Evolutionary conservation across 2,329 filamentous ascomycete genomes (phyloP), one percentile per base, ranked within the genome.

Genomic region (Herpomyces periplanetae): DNA sequence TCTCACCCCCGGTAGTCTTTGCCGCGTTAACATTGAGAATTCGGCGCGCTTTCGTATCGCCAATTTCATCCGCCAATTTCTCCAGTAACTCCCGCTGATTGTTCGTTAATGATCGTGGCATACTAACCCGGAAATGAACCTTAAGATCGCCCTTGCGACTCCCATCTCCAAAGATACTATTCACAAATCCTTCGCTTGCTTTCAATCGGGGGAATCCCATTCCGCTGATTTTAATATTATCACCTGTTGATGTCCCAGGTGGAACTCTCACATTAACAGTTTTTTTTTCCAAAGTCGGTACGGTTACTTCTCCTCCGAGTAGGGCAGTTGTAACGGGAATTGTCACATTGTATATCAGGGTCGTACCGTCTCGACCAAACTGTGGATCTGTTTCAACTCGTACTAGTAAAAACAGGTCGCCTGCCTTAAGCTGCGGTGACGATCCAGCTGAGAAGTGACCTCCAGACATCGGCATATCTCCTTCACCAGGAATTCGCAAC

Each of bases 21-120:
- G 23, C 18, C 4, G 22, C 20, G 10, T 38, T 41, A 15, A 85
- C 44, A 32, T 84, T 75, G 71, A 96, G 91, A 22, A 85, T 55
- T 17, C 80, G 52, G 43, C 68, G 80, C 13, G 80, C 80, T 11
- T 55, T 68, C 44, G 73, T 71, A 39, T 96, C 80, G 15, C 54
- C 61, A 57, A 96, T 63, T 43, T 96, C 80, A 31, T 96, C 73
- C 4, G 80, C 80, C 27, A 96, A 53, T 55, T 91, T 75, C 43
- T 96, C 80, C 17, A 85, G 43, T 23, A 96, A 64, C 1, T 68
- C 84, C 20, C 80, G 53, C 44, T 96, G 73, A 41, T 87, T 91
- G 17, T 63, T 53, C 21, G 53, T 69, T 27, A 96, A 47, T 32
- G 75, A 88, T 42, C 87, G 91, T 17, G 80, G 80, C 68, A 91